phyloP scores from a whole-genome alignment of 2,329 filamentous ascomycete species.

The Trichophyton schoenleinii region DNA sequence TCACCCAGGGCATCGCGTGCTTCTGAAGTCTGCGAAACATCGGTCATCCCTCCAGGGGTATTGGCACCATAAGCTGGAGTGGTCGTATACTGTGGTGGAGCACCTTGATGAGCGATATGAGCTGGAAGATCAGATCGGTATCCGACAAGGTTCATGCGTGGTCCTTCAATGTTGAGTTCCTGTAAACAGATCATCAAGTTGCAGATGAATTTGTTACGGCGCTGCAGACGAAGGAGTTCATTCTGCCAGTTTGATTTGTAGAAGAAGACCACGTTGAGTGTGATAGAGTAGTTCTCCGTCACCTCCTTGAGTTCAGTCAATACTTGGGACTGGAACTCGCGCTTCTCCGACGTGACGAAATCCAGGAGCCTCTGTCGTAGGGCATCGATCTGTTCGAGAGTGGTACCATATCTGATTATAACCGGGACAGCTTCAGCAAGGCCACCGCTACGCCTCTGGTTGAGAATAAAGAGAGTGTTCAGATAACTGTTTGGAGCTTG shows the following conservation, averaged over 20 bases:
- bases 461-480: slow-evolving; percentile 87
- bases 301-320: slow-evolving; percentile 72
- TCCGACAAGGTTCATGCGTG: slow-evolving; percentile 59
- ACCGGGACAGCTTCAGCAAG: slow-evolving; percentile 77
- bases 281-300: slow-evolving; percentile 71
- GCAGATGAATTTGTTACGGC: slow-evolving; percentile 88
- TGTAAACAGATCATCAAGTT: slow-evolving; percentile 80
- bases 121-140: slow-evolving; percentile 55
- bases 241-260: slow-evolving; percentile 98
- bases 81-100: slow-evolving; percentile 31
- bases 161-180: slow-evolving; percentile 73
- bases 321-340: slow-evolving; percentile 77
- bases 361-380: slow-evolving; percentile 69
- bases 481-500: slow-evolving; percentile 91
- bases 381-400: slow-evolving; percentile 66
- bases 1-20: slow-evolving; percentile 21
- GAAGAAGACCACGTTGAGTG: slow-evolving; percentile 88
- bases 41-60: slow-evolving; percentile 28
- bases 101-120: slow-evolving; percentile 44
- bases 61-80: slow-evolving; percentile 26
- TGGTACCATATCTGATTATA: slow-evolving; percentile 78
- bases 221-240: slow-evolving; percentile 73
- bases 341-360: slow-evolving; percentile 73
- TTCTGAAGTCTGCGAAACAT: slow-evolving; percentile 17
- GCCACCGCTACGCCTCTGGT: slow-evolving; percentile 79